Base-by-base conservation (phyloP, 768 basidiomycete genomes). In the Naganishia randhawae region DNA sequence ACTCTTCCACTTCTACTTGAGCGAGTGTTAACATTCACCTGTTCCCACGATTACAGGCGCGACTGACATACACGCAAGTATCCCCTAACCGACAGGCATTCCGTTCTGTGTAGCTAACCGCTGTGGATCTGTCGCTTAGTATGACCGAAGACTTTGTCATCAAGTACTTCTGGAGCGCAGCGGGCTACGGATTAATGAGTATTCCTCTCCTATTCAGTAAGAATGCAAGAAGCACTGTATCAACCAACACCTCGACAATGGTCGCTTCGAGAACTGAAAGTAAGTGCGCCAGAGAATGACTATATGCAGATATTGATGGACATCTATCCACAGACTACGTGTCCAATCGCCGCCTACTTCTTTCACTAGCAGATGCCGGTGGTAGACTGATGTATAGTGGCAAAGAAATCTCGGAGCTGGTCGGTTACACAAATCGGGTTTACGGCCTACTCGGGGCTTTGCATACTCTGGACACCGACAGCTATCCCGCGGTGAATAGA, bases 141-240 rank as follows among this genome's bases (percentile, higher is more conserved):
- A 81, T 96, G 93, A 96, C 91, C 0, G 94, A 96, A 76, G 94
- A 96, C 81, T 93, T 91, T 72, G 89, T 96, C 22, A 92, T 96
- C 83, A 96, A 96, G 79, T 97, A 96, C 77, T 81, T 91, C 10
- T 96, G 92, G 94, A 92, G 90, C 11, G 93, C 93, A 0, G 88
- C 87, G 4, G 95, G 95, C 0, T 98, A 97, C 78, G 85, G 84
- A 4, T 84, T 97, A 25, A 97, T 98, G 75, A 90, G 92, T 9
- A 88, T 97, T 0, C 95, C 94, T 0, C 84, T 95, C 22, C 82
- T 95, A 42, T 86, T 90, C 73, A 89, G 57, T 2, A 27, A 69
- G 13, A 65, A 68, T n/a, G 50, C 71, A 13, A 42, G 45, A 0
- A 25, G 41, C 37, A 45, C 50, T 1, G 50, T 52, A 2, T 39